These are phyloP conservation scores for Rhizophagus clarus DNA, from an alignment of 192 early-diverging fungal species.

Conservation along the genomic window DNA sequence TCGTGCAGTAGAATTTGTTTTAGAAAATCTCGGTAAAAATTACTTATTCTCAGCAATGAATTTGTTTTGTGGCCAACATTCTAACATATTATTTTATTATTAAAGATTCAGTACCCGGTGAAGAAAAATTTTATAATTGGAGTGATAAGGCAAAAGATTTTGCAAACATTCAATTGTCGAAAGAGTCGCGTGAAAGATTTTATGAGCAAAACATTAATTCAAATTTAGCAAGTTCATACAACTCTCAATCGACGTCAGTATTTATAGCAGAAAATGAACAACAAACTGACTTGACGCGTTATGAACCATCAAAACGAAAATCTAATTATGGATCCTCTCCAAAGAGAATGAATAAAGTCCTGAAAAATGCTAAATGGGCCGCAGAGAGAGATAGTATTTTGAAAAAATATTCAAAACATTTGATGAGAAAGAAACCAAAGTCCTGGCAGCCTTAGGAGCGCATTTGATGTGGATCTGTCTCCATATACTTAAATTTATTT, in stretches of 20 bases:
- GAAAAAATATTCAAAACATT: not conserved
- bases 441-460: not conserved
- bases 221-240: not conserved
- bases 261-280: no score
- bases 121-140: not conserved
- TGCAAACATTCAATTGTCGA: not conserved
- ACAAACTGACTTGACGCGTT: no score
- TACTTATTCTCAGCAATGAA: not conserved
- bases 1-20: not conserved
- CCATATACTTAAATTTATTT: not conserved
- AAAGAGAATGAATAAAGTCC: not conserved
- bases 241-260: no score
- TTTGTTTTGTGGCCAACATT: not conserved
- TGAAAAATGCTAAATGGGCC: not conserved
- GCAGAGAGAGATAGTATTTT: not conserved
- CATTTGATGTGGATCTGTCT: not conserved
- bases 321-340: no score
- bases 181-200: not conserved
- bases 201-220: not conserved
- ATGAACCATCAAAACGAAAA: no score
- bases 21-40: not conserved
- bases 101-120: not conserved
- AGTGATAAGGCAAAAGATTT: no score
- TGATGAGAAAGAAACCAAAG: not conserved
- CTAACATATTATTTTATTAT: not conserved